Percentiles rank a stretch among this genome's conserved stretches.
These are phyloP conservation scores for Cladosporium sp. DNA, from an alignment of 2,329 filamentous ascomycete species.

Conservation along the genomic window DNA sequence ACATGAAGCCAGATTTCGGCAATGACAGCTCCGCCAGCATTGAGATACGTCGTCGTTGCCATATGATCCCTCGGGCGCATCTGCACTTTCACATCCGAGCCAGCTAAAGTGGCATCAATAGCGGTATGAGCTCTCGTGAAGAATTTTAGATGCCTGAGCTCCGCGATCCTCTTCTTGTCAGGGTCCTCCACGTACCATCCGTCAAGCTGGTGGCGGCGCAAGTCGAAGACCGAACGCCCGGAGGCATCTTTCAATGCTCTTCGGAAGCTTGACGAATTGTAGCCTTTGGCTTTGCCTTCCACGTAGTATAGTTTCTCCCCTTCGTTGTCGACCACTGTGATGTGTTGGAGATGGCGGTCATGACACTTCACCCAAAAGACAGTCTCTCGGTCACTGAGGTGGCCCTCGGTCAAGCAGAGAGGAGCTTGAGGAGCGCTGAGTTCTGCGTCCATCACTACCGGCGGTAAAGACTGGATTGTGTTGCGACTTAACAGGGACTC, in stretches of 20 bases:
- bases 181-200: neutral
- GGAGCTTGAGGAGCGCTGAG: neutral
- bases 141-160: neutral
- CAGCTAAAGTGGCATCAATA: neutral
- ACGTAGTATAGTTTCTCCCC: neutral
- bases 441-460: neutral
- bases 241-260: neutral
- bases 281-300: neutral
- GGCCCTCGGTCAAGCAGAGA: neutral
- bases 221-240: neutral
- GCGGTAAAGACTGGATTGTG: no score
- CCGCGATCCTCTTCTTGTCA: neutral
- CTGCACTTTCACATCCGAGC: neutral
- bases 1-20: neutral
- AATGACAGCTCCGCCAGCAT: neutral
- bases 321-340: neutral
- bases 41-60: neutral
- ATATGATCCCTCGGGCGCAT: neutral
- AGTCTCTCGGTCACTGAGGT: neutral
- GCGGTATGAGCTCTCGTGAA: neutral
- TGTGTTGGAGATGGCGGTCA: neutral
- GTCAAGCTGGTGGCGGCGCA: neutral
- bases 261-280: neutral
- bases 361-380: neutral
- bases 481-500: no score